Conservation (phyloP, 768 basidiomycete species). For the Tylopilus subfusipes region DNA sequence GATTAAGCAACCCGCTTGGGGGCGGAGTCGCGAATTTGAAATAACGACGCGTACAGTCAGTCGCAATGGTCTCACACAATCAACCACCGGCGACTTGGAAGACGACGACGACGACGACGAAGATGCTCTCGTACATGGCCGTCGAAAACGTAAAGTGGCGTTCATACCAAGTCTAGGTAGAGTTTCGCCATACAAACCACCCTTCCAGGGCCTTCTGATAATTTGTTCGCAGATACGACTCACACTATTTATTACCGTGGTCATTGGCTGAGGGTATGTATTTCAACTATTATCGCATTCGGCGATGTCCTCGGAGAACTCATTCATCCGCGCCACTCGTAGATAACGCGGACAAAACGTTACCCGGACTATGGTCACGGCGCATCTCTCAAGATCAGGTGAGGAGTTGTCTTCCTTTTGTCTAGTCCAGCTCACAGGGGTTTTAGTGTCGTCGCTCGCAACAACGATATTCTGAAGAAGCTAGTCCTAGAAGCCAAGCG, state of each 20-base stretch:
- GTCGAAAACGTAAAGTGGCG: slow-evolving; percentile 72
- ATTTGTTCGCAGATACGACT: slow-evolving; percentile 58
- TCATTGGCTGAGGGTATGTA: slow-evolving; percentile 76
- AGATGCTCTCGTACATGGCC: slow-evolving; percentile 58
- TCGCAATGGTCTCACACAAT: slow-evolving; percentile 60
- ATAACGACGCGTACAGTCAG: slow-evolving; percentile 76
- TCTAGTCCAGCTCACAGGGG: slow-evolving; percentile 18
- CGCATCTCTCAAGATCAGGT: slow-evolving; percentile 79
- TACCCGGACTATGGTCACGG: slow-evolving; percentile 75
- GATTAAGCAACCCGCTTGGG: slow-evolving; percentile 84
- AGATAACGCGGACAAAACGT: slow-evolving; percentile 81
- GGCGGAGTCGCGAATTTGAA: slow-evolving; percentile 83
- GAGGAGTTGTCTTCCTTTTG: slow-evolving; percentile 9
- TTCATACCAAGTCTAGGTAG: slow-evolving; percentile 83
- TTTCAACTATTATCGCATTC: slow-evolving; percentile 3
- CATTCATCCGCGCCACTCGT: slow-evolving; percentile 16
- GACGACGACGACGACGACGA: slow-evolving; percentile 59
- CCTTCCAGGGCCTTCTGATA: slow-evolving; percentile 13
- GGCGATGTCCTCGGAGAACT: slow-evolving; percentile 17
- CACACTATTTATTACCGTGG: slow-evolving; percentile 89
- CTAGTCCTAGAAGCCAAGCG: slow-evolving; percentile 84
- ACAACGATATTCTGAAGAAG: slow-evolving; percentile 83
- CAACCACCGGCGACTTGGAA: slow-evolving; percentile 72
- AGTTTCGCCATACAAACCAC: slow-evolving; percentile 22
- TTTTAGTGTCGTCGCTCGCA: slow-evolving; percentile 78